phyloP scores from a whole-genome alignment of 192 early-diverging fungal species.

The Linnemannia hyalina region DNA sequence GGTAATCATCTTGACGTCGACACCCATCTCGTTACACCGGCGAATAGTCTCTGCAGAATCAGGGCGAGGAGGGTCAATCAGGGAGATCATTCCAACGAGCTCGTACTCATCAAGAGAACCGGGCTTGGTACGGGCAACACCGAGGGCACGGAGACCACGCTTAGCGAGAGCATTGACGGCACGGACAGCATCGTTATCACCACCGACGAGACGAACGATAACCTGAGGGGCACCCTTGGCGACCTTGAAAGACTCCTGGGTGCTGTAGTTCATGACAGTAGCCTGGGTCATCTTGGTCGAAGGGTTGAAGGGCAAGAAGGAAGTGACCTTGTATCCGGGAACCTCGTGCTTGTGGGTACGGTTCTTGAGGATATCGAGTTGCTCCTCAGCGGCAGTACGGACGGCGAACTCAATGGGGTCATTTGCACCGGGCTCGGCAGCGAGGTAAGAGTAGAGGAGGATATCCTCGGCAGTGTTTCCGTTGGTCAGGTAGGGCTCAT shows the following conservation, averaged over 20 bases:
- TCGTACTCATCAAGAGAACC: conserved; percentile 76
- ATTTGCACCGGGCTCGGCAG: conserved; percentile 91
- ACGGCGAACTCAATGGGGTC: conserved; percentile 94
- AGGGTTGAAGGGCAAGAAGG: conserved; percentile 95
- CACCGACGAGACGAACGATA: conserved; percentile 83
- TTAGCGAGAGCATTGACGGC: conserved; percentile 87
- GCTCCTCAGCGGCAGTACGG: conserved; percentile 84
- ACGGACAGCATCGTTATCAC: conserved; percentile 81
- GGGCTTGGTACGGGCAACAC: conserved; percentile 86
- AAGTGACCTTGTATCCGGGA: conserved; percentile 93
- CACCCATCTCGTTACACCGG: conserved; percentile 87
- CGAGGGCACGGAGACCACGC: conserved; percentile 90
- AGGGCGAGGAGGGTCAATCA: conserved; percentile 91
- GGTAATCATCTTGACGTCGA: conserved; percentile 97
- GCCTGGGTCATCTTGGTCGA: conserved; percentile 93
- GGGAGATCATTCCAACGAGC: conserved; percentile 91
- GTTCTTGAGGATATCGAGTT: conserved; percentile 75
- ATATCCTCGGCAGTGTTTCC: conserved; percentile 81
- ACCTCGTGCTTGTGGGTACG: conserved; percentile 65
- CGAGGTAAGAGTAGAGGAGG: conserved; percentile 84
- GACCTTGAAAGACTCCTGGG: conserved; percentile 85
- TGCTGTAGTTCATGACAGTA: conserved; percentile 83
- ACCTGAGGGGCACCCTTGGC: conserved; percentile 97
- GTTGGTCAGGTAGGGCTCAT: conserved; percentile 83
- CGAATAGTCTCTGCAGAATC: conserved; percentile 90